Conservation (phyloP, 805 yeast species). For the Spathaspora hagerdaliae region DNA sequence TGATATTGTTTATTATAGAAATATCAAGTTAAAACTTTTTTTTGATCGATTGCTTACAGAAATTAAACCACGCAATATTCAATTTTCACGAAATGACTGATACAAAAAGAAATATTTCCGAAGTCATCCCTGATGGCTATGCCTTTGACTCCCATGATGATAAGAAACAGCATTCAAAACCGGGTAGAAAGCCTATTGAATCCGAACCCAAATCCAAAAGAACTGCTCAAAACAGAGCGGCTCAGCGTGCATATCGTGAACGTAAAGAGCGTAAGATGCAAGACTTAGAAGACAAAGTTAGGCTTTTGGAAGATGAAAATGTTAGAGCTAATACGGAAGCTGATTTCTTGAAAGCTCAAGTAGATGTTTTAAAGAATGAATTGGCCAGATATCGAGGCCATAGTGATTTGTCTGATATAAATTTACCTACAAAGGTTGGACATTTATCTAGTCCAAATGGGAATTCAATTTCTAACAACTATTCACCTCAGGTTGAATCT, state of each 20-base stretch:
- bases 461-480: constrained; percentile 6
- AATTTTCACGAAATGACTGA: constrained; percentile 19
- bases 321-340: constrained; percentile 66
- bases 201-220: constrained; percentile 83
- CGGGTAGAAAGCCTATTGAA: constrained; percentile 79
- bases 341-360: constrained; percentile 71
- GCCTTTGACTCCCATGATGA: constrained; percentile 24
- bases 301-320: constrained; percentile 66
- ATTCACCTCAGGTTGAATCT: constrained; percentile 8
- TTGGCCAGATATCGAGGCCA: constrained; percentile 54
- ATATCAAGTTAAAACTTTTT: no score
- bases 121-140: constrained; percentile 8
- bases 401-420: constrained; percentile 24
- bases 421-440: constrained; percentile 29
- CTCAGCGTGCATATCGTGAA: constrained; percentile 96
- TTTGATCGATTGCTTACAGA: no score
- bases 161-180: constrained; percentile 45
- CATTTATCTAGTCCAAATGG: constrained; percentile 13
- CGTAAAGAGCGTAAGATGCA: constrained; percentile 84
- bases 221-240: constrained; percentile 96
- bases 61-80: no score
- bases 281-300: constrained; percentile 78
- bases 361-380: constrained; percentile 68
- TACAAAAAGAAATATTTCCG: constrained; percentile 28
- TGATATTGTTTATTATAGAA: no score